phyloP scores from a whole-genome alignment of 2,329 filamentous ascomycete species.

The Fusarium acutatum region DNA sequence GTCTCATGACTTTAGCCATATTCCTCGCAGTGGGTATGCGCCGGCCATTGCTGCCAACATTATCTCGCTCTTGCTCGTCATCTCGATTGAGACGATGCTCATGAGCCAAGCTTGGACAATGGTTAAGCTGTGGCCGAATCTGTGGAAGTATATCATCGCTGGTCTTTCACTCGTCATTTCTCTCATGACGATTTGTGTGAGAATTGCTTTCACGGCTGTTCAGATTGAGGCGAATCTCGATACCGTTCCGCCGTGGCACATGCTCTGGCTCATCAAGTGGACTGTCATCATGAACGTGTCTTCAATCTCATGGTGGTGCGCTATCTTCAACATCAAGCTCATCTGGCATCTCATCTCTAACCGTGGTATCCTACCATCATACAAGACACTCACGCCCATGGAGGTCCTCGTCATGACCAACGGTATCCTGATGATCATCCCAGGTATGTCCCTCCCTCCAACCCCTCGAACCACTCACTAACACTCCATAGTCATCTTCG shows the following conservation, averaged over 20 bases:
- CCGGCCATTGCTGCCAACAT: conserved; percentile 52
- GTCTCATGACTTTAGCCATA: conserved; percentile 60
- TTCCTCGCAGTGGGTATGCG: conserved; percentile 52
- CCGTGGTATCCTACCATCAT: conserved; percentile 55
- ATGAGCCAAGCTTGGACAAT: conserved; percentile 63
- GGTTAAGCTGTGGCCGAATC: conserved; percentile 56
- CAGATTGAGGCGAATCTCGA: conserved; percentile 47
- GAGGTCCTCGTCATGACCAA: conserved; percentile 66
- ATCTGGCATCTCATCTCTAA: conserved; percentile 57
- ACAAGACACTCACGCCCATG: conserved; percentile 57
- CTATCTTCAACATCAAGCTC: conserved; percentile 63
- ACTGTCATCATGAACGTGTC: conserved; percentile 52
- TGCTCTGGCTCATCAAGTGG: conserved; percentile 51
- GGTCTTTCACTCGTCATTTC: conserved; percentile 48
- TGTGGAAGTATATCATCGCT: conserved; percentile 45
- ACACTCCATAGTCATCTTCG: conserved; percentile 56
- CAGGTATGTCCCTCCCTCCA: conserved; percentile 50
- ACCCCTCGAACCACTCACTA: background rate
- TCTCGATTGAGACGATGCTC: conserved; percentile 58
- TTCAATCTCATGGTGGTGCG: conserved; percentile 63
- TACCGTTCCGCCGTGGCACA: conserved; percentile 30
- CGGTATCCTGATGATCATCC: conserved; percentile 63
- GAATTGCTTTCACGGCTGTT: conserved; percentile 47
- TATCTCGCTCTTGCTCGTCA: conserved; percentile 54
- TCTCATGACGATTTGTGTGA: conserved; percentile 44